These are phyloP conservation scores for Sporisorium iseilematis-ciliati DNA, from an alignment of 1,284 basidiomycete species.

Conservation along the genomic window DNA sequence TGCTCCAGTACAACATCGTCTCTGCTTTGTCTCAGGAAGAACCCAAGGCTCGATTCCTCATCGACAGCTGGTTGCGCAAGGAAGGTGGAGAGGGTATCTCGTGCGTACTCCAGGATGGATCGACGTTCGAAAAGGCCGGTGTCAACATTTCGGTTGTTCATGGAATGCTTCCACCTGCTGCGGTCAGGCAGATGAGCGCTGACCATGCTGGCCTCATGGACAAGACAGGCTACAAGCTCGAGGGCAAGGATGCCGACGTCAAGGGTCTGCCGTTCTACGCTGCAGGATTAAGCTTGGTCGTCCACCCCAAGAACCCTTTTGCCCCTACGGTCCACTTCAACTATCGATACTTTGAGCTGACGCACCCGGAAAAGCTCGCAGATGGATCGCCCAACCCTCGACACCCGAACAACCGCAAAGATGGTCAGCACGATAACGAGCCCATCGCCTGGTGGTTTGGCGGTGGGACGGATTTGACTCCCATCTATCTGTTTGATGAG, in stretches of 20 bases:
- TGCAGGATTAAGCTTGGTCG: slow-evolving; percentile 88
- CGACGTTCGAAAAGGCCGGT: slow-evolving; percentile 92
- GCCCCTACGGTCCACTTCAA: slow-evolving; percentile 89
- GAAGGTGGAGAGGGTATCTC: slow-evolving; percentile 89
- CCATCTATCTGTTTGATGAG: slow-evolving; percentile 88
- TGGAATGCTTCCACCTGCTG: slow-evolving; percentile 85
- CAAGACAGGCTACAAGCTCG: slow-evolving; percentile 62
- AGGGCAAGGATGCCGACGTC: slow-evolving; percentile 73
- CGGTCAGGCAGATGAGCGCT: slow-evolving; percentile 92
- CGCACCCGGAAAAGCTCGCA: slow-evolving; percentile 64
- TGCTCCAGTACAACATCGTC: slow-evolving; percentile 87
- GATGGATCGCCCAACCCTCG: slow-evolving; percentile 67
- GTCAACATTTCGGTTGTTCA: slow-evolving; percentile 95
- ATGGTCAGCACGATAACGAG: slow-evolving; percentile 43
- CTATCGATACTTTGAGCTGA: slow-evolving; percentile 92
- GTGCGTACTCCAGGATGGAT: slow-evolving; percentile 83
- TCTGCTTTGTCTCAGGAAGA: slow-evolving; percentile 83
- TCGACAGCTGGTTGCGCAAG: slow-evolving; percentile 86
- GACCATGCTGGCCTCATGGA: slow-evolving; percentile 78
- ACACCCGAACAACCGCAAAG: slow-evolving; percentile 48
- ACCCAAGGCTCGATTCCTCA: slow-evolving; percentile 77
- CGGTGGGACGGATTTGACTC: slow-evolving; percentile 95
- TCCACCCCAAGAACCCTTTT: slow-evolving; percentile 89
- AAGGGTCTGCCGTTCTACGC: slow-evolving; percentile 89
- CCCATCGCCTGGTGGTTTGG: slow-evolving; percentile 96